A percentile compares a stretch with the other conserved stretches of the same genome.
Conservation (phyloP, 495 filamentous ascomycete species). For the Trichocladium uniseriatum region DNA sequence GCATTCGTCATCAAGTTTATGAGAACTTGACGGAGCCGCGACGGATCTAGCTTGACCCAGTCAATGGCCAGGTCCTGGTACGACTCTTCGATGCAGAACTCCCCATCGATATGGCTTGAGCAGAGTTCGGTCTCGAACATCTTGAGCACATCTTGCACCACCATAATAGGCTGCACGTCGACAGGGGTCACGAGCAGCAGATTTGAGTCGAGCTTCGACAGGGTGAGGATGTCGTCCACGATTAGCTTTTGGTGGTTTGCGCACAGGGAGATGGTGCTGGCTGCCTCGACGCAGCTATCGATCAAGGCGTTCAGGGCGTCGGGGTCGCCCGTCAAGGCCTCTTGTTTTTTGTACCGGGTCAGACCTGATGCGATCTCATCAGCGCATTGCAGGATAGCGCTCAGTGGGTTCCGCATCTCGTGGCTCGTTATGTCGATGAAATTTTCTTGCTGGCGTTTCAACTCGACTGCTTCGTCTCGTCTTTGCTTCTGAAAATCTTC, state of each 20-base stretch:
- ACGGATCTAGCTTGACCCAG: constrained; percentile 73
- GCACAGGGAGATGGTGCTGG: constrained; percentile 75
- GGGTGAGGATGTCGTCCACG: constrained; percentile 73
- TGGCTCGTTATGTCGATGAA: constrained; percentile 88
- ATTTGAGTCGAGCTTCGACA: constrained; percentile 79
- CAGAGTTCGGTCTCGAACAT: constrained; percentile 78
- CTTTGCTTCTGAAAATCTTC: constrained; percentile 54
- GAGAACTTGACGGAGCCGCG: constrained; percentile 66
- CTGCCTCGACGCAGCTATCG: constrained; percentile 58
- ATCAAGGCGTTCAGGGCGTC: constrained; percentile 25
- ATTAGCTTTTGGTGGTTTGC: constrained; percentile 70
- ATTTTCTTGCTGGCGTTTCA: constrained; percentile 64
- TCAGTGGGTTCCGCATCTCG: constrained; percentile 78
- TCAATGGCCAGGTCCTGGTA: constrained; percentile 54
- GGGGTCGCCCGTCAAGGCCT: constrained; percentile 7
- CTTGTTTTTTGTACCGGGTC: constrained; percentile 28
- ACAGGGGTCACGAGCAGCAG: constrained; percentile 68
- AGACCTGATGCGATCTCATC: constrained; percentile 61
- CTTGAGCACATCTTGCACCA: constrained; percentile 60
- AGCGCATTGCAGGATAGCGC: constrained; percentile 70
- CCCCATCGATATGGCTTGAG: constrained; percentile 60
- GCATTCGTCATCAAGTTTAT: constrained; percentile 74
- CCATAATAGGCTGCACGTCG: constrained; percentile 56
- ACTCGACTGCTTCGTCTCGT: constrained; percentile 53
- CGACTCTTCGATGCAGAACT: constrained; percentile 56